These are phyloP conservation scores for Shiraia sp. DNA, from an alignment of 2,329 filamentous ascomycete genomes.

Conservation along the genomic window DNA sequence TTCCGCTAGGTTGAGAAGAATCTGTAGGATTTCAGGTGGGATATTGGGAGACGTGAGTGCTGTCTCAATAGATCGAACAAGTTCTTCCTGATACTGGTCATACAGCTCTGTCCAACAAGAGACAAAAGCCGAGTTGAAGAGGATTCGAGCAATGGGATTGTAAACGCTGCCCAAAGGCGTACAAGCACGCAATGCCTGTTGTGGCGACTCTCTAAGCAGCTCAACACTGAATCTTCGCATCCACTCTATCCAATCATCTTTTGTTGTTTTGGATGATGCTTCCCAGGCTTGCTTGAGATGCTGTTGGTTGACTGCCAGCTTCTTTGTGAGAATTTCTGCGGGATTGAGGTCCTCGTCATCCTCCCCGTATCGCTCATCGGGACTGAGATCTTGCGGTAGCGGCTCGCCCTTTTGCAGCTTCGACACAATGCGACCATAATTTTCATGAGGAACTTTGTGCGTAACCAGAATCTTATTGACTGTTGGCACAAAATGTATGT, in stretches of 20 bases:
- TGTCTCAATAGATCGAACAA: slow-evolving; percentile 93
- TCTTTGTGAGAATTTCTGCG: slow-evolving; percentile 86
- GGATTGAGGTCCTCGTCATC: slow-evolving; percentile 79
- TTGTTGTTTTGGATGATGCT: slow-evolving; percentile 92
- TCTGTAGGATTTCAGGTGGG: slow-evolving; percentile 90
- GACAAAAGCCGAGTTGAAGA: slow-evolving; percentile 99
- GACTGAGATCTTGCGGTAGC: slow-evolving; percentile 91
- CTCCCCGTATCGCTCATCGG: slow-evolving; percentile 78
- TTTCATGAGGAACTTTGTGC: slow-evolving; percentile 83
- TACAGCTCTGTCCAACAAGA: slow-evolving; percentile 99
- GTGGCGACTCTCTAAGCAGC: slow-evolving; percentile 90
- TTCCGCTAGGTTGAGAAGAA: slow-evolving; percentile 92
- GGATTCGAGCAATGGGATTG: slow-evolving; percentile 83
- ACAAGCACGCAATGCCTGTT: slow-evolving; percentile 91
- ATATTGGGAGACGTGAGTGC: slow-evolving; percentile 95
- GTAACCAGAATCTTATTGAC: slow-evolving; percentile 82
- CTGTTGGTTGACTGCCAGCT: slow-evolving; percentile 95
- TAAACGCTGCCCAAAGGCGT: slow-evolving; percentile 90
- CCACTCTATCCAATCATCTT: slow-evolving; percentile 99
- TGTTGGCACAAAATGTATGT: slow-evolving; percentile 89
- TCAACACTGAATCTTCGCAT: slow-evolving; percentile 96
- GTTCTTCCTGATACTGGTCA: slow-evolving; percentile 94
- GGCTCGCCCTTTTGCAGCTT: slow-evolving; percentile 95
- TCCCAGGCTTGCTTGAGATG: slow-evolving; percentile 98
- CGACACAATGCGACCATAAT: slow-evolving; percentile 88